Base-by-base conservation (phyloP, 495 filamentous ascomycete genomes). In the Stereocaulon alpinum region DNA sequence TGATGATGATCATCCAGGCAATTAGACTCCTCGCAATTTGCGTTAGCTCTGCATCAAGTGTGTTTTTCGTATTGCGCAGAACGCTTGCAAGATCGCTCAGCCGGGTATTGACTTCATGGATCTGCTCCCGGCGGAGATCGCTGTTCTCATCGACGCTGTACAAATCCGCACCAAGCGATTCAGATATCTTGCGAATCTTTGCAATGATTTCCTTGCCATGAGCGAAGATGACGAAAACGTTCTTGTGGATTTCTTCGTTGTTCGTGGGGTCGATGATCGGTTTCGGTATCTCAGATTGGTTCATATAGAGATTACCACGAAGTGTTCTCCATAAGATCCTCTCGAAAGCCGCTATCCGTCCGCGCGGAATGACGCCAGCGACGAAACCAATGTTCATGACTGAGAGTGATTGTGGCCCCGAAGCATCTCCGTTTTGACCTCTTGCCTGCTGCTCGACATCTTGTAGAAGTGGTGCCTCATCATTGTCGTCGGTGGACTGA, bases 381-480 rank as follows among this genome's bases (percentile, higher is more conserved):
- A 99, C 93, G 64, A 99, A 97, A n/a, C 94, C 94, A 66, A 99
- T 97, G 70, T 95, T 95, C 89, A 95, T 94, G 50, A 89, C 87
- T 9, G 88, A 89, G 69, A 96, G 92, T 45, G 89, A 91, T 66
- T 88, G 86, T 68, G 91, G 81, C 30, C 74, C 88, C 51, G 82
- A 81, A 59, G 81, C 77, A 63, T 92, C 86, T 43, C 85, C 83
- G 66, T 89, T 88, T 60, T 80, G 75, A 56, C 80, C 78, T 20
- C 71, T 71, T 17, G 69, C 64, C 69, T 89, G 80, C 66, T 93
- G 88, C 71, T 96, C 91, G 59, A 96, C 84, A 69, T 94, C 87
- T 70, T 85, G 82, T 63, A 95, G 80, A 55, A 94, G 75, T 37
- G 87, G 87, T 61, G 86, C 86, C 67, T 86, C 84, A 63, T 93